A percentile compares a stretch with the other conserved stretches of the same genome.
Conservation (phyloP, 2,329 filamentous ascomycete species). For the Neonectria coccinea region DNA sequence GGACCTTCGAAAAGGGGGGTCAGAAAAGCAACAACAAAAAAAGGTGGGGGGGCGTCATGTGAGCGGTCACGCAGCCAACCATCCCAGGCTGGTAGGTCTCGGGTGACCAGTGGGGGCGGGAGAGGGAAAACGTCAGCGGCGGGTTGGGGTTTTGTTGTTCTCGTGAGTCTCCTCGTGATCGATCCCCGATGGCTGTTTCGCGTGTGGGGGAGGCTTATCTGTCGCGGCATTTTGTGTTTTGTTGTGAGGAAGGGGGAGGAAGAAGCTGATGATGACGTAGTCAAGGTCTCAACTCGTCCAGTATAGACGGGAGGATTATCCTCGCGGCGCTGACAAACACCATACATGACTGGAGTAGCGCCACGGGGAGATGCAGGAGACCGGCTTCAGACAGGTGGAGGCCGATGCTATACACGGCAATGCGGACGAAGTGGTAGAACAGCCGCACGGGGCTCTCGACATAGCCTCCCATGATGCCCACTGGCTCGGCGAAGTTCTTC, state of each 20-base stretch:
- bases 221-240: too few species aligned
- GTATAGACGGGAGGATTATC: background rate
- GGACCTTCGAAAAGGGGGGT: too few species aligned
- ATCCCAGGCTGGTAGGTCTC: background rate
- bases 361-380: background rate
- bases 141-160: background rate
- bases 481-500: background rate
- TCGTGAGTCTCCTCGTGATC: constrained; percentile 12
- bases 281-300: background rate
- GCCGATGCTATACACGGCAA: background rate
- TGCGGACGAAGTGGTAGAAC: background rate
- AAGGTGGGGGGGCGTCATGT: too few species aligned
- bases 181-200: too few species aligned
- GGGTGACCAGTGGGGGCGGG: constrained; percentile 14
- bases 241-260: too few species aligned
- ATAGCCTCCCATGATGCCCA: background rate
- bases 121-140: constrained; percentile 6
- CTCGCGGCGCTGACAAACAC: background rate
- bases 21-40: too few species aligned
- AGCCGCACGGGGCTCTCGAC: background rate
- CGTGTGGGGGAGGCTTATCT: background rate
- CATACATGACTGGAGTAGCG: background rate
- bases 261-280: too few species aligned
- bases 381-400: background rate
- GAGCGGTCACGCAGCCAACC: too few species aligned